Evolutionary conservation across 2,329 filamentous ascomycete genomes (phyloP), one percentile per base, ranked within the genome.

Genomic region (Xylariaceae sp.): DNA sequence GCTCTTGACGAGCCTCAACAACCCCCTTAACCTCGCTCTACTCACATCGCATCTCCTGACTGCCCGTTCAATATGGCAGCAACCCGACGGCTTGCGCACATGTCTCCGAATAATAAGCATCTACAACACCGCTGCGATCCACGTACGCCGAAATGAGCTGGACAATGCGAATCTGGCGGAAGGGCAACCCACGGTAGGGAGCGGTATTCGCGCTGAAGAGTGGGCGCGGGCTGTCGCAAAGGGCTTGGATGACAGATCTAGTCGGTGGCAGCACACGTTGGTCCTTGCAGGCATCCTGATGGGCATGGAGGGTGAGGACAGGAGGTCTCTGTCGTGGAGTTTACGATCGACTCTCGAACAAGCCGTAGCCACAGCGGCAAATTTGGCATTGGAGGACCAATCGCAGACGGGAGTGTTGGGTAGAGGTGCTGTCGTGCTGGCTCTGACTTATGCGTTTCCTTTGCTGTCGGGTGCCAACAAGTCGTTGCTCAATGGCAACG

Each of bases 201-300:
- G 79, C 48, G 79, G 76, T 3, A 60, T 85, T 7, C 60, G 70
- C 23, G 78, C 78, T 62, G 81, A 85, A 46, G 77, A 75, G 19
- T 87, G 85, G 84, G 76, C 82, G 7, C 77, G 79, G 17, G 82
- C 82, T 1, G 79, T 87, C 3, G 79, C 81, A 39, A 81, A 81
- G 65, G 85, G 84, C 31, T 78, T 82, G 8, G 84, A 87, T 51
- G 81, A 81, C 28, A 79, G 80, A 40, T 85, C 85, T 14, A 82
- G 80, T 23, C 79, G 91, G 68, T 96, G 92, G 92, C 88, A 92
- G 72, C 92, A 96, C 73, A 75, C 92, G 26, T 78, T 96, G n/a
- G 82, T 93, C 4, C 82, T 96, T 7, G 87, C 87, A 0, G 93
- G 92, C 3, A 78, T 96, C 19, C 75, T 96, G 56, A 82, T 94